Base-by-base conservation (phyloP, 192 early-diverging fungal genomes). In the Globomyces pollinis-pini region DNA sequence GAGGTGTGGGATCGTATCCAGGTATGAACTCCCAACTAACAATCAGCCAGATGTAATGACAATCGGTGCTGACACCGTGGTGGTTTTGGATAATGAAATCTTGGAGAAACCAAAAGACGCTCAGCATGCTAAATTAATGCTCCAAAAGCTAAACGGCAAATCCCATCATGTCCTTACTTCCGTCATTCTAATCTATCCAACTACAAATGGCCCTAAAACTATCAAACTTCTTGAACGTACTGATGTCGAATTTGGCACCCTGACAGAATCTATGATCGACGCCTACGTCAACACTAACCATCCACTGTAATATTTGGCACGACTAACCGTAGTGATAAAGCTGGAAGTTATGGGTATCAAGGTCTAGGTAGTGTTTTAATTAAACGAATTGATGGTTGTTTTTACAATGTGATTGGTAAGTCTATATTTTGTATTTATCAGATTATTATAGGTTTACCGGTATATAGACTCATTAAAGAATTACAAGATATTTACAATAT, bases 341-440 rank as follows among this genome's bases (percentile, higher is more conserved):
- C 92, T 21, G 93, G 91, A 7, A 79, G 75, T 12, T 94, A 94
- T 61, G 91, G 88, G 5, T 90, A 90, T 60, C 91, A 94, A 71
- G 83, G 81, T 9, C 66, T 80, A 36, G 90, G 84, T 8, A 59
- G 83, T 29, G 69, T 85, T 50, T 80, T 94, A 44, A 74, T 91
- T 29, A 73, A 79, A 55, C 65, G 75, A 24, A 89, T 94, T 35
- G 55, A 84, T 4, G 91, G 91, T 16, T 88, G 88, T 61, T 90
- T 80, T 36, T 94, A 90, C 81, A 94, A 91, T 59, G 87, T 91
- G 34, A 80, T 88, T 64, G 70, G 84, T n/a, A n/a, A n/a, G n/a
- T n/a, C n/a, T n/a, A n/a, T n/a, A 20, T 39, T 39, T 39, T n/a
- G n/a, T n/a, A n/a, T n/a, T n/a, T n/a, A n/a, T n/a, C n/a, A n/a